phyloP scores from a whole-genome alignment of 441 rosid species.

The Pelargonium fulgidum region DNA sequence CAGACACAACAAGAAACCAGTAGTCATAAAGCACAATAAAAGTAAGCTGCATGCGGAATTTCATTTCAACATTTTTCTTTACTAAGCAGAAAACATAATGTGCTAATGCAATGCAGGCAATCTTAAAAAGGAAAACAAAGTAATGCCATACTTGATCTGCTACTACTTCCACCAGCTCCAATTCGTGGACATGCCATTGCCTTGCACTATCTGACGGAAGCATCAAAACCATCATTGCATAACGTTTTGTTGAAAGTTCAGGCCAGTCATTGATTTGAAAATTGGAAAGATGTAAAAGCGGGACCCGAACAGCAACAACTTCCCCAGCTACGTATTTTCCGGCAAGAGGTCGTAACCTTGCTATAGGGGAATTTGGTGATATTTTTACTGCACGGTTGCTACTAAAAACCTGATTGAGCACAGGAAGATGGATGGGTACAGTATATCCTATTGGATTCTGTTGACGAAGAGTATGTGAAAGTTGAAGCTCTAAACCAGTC shows the following conservation, averaged over 20 bases:
- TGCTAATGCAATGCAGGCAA: background rate
- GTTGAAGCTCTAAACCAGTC: conserved; percentile 93
- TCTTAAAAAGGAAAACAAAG: conserved; percentile 12
- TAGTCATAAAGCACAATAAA: too few species aligned
- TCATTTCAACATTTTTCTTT: background rate
- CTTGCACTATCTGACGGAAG: conserved; percentile 97
- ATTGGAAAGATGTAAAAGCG: conserved; percentile 88
- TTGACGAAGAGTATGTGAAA: conserved; percentile 81
- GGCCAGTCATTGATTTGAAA: conserved; percentile 98
- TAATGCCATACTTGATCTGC: conserved; percentile 75
- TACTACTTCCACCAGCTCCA: conserved; percentile 98
- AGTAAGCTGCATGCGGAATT: background rate
- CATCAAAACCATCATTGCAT: conserved; percentile 95
- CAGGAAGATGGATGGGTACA: conserved; percentile 92
- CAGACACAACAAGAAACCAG: background rate
- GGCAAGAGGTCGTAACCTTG: conserved; percentile 68
- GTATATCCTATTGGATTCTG: conserved; percentile 87
- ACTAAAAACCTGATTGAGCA: conserved; percentile 76
- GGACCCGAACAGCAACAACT: conserved; percentile 96
- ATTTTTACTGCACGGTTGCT: conserved; percentile 68
- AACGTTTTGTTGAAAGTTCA: conserved; percentile 87
- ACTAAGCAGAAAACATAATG: background rate
- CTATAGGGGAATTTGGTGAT: conserved; percentile 83
- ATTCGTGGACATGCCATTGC: conserved; percentile 94
- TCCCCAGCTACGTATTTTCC: conserved; percentile 83